Conservation (phyloP, 768 basidiomycete species). For the Dioszegia crocea region DNA sequence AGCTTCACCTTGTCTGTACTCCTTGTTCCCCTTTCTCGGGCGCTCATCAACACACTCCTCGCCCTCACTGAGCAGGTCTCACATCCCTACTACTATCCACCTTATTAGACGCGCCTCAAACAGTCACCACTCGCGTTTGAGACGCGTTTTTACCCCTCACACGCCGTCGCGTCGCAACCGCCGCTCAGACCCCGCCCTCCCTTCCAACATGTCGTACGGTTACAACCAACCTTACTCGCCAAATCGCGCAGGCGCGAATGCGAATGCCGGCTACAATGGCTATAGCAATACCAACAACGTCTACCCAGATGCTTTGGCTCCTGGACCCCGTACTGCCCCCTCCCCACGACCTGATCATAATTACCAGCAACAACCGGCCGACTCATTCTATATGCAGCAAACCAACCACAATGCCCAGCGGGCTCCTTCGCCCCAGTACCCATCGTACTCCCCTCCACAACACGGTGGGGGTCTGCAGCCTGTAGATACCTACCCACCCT, state of each 20-base stretch:
- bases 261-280: too few species aligned
- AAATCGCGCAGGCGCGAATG: constrained; percentile 4
- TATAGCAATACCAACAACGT: constrained; percentile 1
- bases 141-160: background rate
- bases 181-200: background rate
- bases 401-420: constrained; percentile 1
- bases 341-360: background rate
- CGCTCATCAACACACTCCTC: too few species aligned
- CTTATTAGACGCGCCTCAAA: too few species aligned
- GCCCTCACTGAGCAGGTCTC: too few species aligned
- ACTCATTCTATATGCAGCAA: background rate
- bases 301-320: background rate
- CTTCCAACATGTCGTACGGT: constrained; percentile 2
- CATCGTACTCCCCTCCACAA: background rate
- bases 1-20: too few species aligned
- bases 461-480: background rate
- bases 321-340: background rate
- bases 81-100: too few species aligned
- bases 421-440: constrained; percentile 9
- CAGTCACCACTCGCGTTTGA: background rate
- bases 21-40: too few species aligned
- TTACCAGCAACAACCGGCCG: background rate
- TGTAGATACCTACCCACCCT: constrained; percentile 3
- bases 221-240: constrained; percentile 6
- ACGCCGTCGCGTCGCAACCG: background rate